Conservation (phyloP, 495 filamentous ascomycete species). For the Friedmanniomyces simplex region DNA sequence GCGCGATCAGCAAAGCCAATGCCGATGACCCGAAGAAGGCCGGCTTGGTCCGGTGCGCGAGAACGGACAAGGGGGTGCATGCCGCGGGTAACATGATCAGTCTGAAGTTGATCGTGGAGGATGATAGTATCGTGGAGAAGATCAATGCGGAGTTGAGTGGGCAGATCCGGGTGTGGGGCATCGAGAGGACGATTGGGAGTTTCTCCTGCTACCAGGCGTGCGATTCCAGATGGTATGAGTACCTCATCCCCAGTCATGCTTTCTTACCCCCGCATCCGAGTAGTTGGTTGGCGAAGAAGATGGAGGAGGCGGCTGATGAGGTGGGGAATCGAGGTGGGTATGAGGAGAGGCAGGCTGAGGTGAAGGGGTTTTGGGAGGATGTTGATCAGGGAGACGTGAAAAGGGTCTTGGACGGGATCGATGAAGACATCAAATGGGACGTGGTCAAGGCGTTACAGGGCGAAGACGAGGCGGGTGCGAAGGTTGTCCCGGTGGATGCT, state of each 20-base stretch:
- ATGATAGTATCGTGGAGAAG: constrained; percentile 71
- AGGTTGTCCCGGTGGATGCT: constrained; percentile 21
- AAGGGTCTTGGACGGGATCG: constrained; percentile 53
- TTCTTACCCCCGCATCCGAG: constrained; percentile 86
- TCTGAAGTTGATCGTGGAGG: constrained; percentile 90
- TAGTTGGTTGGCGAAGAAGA: constrained; percentile 69
- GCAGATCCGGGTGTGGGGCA: constrained; percentile 91
- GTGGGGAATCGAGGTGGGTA: constrained; percentile 58
- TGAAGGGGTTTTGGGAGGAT: constrained; percentile 67
- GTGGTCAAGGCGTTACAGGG: constrained; percentile 35
- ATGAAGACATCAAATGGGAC: constrained; percentile 33
- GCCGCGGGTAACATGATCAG: constrained; percentile 94
- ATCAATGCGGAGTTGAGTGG: constrained; percentile 77
- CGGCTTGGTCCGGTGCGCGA: constrained; percentile 80
- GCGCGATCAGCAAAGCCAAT: constrained; percentile 92
- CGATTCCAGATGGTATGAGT: constrained; percentile 92
- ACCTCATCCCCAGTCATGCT: constrained; percentile 81
- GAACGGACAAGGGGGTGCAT: constrained; percentile 96
- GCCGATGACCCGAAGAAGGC: constrained; percentile 95
- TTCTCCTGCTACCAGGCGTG: constrained; percentile 91
- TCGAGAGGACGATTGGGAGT: constrained; percentile 67
- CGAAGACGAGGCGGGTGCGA: constrained; percentile 20
- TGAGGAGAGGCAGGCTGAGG: constrained; percentile 60
- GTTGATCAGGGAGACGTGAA: constrained; percentile 65
- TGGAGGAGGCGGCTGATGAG: constrained; percentile 61